A percentile compares a stretch with the other conserved stretches of the same genome.
These are phyloP conservation scores for Vitis hybrid DNA, from an alignment of 177 flowering plant genomes.

Conservation along the genomic window DNA sequence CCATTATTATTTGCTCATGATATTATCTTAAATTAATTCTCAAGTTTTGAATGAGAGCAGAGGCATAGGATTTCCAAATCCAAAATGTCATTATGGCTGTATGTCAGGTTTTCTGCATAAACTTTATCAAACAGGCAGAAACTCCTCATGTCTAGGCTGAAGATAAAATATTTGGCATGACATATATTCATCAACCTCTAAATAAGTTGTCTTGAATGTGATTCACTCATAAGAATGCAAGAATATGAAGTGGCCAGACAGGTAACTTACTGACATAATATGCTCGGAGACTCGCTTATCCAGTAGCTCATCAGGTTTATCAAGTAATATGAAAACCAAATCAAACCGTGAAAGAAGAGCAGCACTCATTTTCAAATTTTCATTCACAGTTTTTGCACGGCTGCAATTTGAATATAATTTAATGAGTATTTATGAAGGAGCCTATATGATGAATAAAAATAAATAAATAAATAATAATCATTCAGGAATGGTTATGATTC, in stretches of 20 bases:
- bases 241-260: conserved; percentile 3
- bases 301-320: conserved; percentile 83
- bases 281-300: conserved; percentile 93
- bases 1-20: too few relatives aligned
- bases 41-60: background rate
- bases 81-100: background rate
- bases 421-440: background rate
- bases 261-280: conserved; percentile 87
- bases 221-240: background rate
- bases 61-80: background rate
- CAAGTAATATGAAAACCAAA: conserved; percentile 95
- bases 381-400: conserved; percentile 99
- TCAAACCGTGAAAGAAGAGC: conserved; percentile 98
- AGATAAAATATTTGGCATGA: background rate
- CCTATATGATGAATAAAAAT: too few relatives aligned
- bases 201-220: background rate
- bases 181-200: background rate
- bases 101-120: background rate
- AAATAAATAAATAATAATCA: too few relatives aligned
- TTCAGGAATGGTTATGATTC: background rate
- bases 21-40: background rate
- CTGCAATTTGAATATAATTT: conserved; percentile 48
- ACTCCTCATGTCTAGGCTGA: background rate
- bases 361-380: conserved; percentile 94
- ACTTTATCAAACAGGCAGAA: background rate